phyloP scores from a whole-genome alignment of 441 rosid genomes.

The Mallotus repandus region DNA sequence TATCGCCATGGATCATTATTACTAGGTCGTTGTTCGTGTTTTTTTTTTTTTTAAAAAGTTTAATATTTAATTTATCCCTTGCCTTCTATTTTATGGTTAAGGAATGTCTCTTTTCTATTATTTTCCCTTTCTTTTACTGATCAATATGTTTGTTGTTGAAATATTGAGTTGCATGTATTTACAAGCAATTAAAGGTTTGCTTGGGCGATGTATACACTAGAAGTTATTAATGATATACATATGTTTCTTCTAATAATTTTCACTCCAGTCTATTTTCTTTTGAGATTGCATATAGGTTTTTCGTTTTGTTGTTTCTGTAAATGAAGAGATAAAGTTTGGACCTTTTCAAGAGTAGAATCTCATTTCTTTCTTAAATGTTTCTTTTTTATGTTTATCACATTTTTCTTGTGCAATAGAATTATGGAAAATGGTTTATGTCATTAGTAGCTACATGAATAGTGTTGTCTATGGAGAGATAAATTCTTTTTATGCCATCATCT shows the following conservation, averaged over 20 bases:
- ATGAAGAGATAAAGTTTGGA: too few relatives aligned
- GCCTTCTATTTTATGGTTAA: constrained; percentile 24
- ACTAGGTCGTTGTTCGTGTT: not conserved
- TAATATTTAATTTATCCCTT: constrained; percentile 20
- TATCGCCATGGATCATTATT: constrained; percentile 16
- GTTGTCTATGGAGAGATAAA: too few relatives aligned
- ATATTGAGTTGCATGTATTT: constrained; percentile 1
- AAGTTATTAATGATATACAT: not conserved
- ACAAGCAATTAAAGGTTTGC: not conserved
- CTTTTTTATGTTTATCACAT: not conserved
- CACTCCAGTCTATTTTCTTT: not conserved
- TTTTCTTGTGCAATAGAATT: not conserved
- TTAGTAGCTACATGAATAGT: too few relatives aligned
- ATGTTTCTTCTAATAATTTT: not conserved
- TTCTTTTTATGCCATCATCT: too few relatives aligned
- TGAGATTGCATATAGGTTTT: too few relatives aligned
- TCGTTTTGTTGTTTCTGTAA: too few relatives aligned
- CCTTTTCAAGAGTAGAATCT: too few relatives aligned
- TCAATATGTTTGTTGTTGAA: not conserved
- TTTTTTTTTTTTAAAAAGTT: not conserved
- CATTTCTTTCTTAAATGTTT: not conserved
- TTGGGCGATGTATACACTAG: not conserved
- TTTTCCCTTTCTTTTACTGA: not conserved
- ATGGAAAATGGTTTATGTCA: too few relatives aligned
- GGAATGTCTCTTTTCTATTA: constrained; percentile 7